These are phyloP conservation scores for Fraxinus nigra DNA, from an alignment of 305 asterid genomes.

Conservation along the genomic window DNA sequence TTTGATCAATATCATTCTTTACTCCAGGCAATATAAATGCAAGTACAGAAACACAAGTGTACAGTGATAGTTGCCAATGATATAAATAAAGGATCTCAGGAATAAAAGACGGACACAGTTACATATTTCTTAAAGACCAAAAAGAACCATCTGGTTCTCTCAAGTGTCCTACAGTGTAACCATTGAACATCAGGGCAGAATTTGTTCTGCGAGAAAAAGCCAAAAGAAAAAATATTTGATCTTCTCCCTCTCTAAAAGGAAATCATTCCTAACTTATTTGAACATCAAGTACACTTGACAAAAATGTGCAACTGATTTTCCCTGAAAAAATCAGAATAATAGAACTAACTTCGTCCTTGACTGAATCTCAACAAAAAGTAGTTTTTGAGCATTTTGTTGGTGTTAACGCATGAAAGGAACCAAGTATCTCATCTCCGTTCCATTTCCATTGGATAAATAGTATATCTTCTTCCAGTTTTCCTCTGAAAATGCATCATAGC, in stretches of 20 bases:
- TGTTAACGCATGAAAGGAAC: slow-evolving; percentile 82
- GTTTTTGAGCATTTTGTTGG: not conserved
- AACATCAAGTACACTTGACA: not conserved
- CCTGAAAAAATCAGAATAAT: not conserved
- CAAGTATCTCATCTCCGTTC: slow-evolving; percentile 80
- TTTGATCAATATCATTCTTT: too few relatives aligned
- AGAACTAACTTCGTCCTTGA: not conserved
- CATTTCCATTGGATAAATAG: slow-evolving; percentile 85
- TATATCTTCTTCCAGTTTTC: slow-evolving; percentile 92
- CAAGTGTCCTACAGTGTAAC: not conserved
- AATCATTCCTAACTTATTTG: not conserved
- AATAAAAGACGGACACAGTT: not conserved
- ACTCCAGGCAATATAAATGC: too few relatives aligned
- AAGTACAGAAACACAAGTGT: too few relatives aligned
- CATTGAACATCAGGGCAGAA: not conserved
- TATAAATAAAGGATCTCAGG: not conserved
- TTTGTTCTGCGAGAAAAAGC: not conserved
- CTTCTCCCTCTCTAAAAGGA: not conserved
- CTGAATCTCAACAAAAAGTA: not conserved
- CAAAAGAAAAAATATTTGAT: too few relatives aligned
- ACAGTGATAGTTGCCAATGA: too few relatives aligned
- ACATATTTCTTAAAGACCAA: not conserved
- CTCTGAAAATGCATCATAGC: slow-evolving; percentile 69
- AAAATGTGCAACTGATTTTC: not conserved
- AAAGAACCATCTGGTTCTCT: not conserved